Base-by-base conservation (phyloP, 352 stramenopile genomes). In the Phytophthora megakarya region DNA sequence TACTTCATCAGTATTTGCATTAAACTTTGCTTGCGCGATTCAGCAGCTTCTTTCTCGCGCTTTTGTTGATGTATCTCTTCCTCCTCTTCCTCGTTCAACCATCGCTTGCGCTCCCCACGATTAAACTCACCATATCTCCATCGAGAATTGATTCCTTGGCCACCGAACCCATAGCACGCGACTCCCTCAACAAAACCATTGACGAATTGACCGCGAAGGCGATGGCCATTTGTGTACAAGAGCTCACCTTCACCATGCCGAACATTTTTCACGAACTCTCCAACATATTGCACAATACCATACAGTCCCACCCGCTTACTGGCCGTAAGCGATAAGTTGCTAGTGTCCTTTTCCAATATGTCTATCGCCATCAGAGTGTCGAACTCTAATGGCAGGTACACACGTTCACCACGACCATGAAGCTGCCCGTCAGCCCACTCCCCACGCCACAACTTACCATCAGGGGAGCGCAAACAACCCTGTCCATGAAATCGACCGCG, bases 401-500 rank as follows among this genome's bases (percentile, higher is more conserved):
- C 60, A 33, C 72, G 70, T 46, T 86, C 67, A 3, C 75, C 80
- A 5, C 53, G 8, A 12, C 82, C 82, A 38, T 80, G 59, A n/a
- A 91, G 72, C 35, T 80, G 72, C 1, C 84, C 82, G 10, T 84
- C 30, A 0, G 39, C 21, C 84, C 82, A 93, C 8, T 75, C 18
- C 18, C 82, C 84, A 15, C 67, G 42, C 78, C 82, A 92, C 4
- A 71, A 35, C 23, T 79, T 83, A 5, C 81, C 81, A 49, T 92
- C 82, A 12, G 79, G 80, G 5, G 80, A 89, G 1, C 52, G 40
- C 18, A 95, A 48, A 28, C 46, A 58, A 21, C 86, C 86, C 5
- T 74, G 46, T 0, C 86, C 86, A 37, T 95, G 83, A 53, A 93
- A 93, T 5, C 55, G 46, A 10, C 81, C 80, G 9, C 84, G 73